Conservation (phyloP, 2,329 filamentous ascomycete genomes). For the Hirsutella rhossiliensis region DNA sequence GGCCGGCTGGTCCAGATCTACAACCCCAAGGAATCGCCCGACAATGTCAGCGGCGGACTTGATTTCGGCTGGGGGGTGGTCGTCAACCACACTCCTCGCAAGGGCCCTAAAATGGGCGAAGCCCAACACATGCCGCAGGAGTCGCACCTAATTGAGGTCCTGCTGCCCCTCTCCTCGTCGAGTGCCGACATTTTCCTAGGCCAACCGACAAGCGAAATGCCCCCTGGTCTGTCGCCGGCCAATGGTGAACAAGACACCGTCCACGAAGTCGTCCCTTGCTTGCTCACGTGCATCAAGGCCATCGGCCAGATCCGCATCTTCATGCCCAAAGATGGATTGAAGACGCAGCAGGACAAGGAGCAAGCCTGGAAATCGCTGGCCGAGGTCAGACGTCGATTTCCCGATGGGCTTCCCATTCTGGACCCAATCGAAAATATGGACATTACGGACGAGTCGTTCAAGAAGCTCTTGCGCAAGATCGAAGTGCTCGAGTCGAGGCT, state of each 20-base stretch:
- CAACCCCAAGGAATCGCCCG: slow-evolving; percentile 41
- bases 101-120: slow-evolving; percentile 51
- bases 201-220: slow-evolving; percentile 32
- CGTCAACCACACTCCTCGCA: slow-evolving; percentile 58
- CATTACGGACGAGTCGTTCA: slow-evolving; percentile 86
- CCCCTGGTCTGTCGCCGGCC: slow-evolving; percentile 42
- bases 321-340: slow-evolving; percentile 61
- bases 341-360: slow-evolving; percentile 50
- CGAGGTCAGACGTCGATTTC: slow-evolving; percentile 79
- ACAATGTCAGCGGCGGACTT: slow-evolving; percentile 20
- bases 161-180: slow-evolving; percentile 48
- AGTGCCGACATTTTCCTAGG: slow-evolving; percentile 31
- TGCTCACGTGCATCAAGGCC: slow-evolving; percentile 73
- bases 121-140: slow-evolving; percentile 64
- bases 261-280: slow-evolving; percentile 53
- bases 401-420: slow-evolving; percentile 77
- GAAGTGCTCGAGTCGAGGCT: slow-evolving; percentile 89
- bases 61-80: slow-evolving; percentile 96
- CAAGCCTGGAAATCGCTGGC: slow-evolving; percentile 58
- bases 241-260: slow-evolving; percentile 16
- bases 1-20: slow-evolving; percentile 85
- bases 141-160: slow-evolving; percentile 70
- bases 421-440: slow-evolving; percentile 96
- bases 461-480: slow-evolving; percentile 87
- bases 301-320: slow-evolving; percentile 78